These are phyloP conservation scores for Metarhizium guizhouense DNA, from an alignment of 2,329 filamentous ascomycete genomes.

Conservation along the genomic window DNA sequence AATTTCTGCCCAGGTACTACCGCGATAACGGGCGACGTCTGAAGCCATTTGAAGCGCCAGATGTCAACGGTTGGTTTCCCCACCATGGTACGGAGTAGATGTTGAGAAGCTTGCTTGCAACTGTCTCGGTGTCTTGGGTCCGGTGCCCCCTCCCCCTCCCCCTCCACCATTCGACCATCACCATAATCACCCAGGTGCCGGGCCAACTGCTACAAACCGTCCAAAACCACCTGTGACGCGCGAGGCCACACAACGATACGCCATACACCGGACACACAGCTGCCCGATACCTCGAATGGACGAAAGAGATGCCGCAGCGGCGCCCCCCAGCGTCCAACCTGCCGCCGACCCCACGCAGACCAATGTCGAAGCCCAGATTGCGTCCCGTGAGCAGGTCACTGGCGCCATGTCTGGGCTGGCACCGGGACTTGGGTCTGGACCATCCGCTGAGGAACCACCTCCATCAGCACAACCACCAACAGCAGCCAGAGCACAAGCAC, in stretches of 20 bases:
- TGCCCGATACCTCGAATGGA: slow-evolving; percentile 7
- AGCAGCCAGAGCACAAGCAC: not conserved
- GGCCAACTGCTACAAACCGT: not conserved
- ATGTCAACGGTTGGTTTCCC: too few species aligned
- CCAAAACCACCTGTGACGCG: not conserved
- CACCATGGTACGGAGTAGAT: too few species aligned
- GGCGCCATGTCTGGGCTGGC: slow-evolving; percentile 5
- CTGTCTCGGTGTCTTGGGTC: too few species aligned
- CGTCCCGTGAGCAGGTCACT: slow-evolving; percentile 12
- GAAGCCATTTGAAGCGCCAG: too few species aligned
- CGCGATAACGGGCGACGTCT: too few species aligned
- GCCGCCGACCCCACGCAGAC: slow-evolving; percentile 9
- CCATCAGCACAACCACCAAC: slow-evolving; percentile 1
- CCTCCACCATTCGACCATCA: too few species aligned
- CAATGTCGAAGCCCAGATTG: slow-evolving; percentile 7
- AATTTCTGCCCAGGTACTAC: too few species aligned
- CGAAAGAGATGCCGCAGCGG: slow-evolving; percentile 6
- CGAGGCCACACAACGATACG: not conserved
- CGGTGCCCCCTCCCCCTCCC: too few species aligned
- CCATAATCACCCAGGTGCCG: too few species aligned
- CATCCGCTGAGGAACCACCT: slow-evolving; percentile 3
- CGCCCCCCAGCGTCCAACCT: slow-evolving; percentile 7
- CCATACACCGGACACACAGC: not conserved
- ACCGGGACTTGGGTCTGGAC: slow-evolving; percentile 3
- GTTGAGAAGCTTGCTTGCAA: too few species aligned